Evolutionary conservation across 1,139 yeast genomes (phyloP).

Genomic region (Hansenula anomala): DNA sequence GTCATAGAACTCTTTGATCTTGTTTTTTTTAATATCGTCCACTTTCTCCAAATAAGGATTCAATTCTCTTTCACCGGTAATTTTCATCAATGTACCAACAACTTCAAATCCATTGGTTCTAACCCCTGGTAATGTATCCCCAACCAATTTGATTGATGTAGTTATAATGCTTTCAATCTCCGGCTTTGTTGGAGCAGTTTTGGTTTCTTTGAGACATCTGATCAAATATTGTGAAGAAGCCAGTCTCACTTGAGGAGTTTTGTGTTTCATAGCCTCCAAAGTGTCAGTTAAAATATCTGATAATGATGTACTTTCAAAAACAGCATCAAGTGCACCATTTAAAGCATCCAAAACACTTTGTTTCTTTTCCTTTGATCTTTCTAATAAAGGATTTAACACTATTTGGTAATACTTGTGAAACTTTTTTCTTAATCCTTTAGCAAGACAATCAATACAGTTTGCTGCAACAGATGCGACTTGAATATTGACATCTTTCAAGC

Average conservation of each 20-base stretch:
- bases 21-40: constrained; percentile 69
- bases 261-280: constrained; percentile 58
- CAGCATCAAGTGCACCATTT: constrained; percentile 57
- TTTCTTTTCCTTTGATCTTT: constrained; percentile 86
- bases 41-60: constrained; percentile 56
- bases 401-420: constrained; percentile 52
- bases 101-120: constrained; percentile 76
- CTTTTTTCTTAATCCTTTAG: constrained; percentile 56
- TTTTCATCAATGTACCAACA: constrained; percentile 79
- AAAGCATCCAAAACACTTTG: constrained; percentile 71
- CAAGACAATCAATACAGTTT: constrained; percentile 56
- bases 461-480: constrained; percentile 85
- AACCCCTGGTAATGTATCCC: constrained; percentile 83
- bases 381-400: constrained; percentile 63
- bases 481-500: constrained; percentile 82
- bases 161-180: constrained; percentile 58
- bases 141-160: constrained; percentile 49
- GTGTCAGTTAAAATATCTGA: constrained; percentile 61
- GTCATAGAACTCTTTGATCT: constrained; percentile 58
- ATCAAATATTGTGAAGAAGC: constrained; percentile 63
- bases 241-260: constrained; percentile 79
- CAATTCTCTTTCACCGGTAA: constrained; percentile 70
- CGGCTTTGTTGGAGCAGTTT: constrained; percentile 40
- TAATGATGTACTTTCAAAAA: constrained; percentile 47
- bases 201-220: constrained; percentile 55